Percentiles rank a stretch among this genome's conserved stretches.
Conservation (phyloP, 352 stramenopile species). For the Bremia lactucae region DNA sequence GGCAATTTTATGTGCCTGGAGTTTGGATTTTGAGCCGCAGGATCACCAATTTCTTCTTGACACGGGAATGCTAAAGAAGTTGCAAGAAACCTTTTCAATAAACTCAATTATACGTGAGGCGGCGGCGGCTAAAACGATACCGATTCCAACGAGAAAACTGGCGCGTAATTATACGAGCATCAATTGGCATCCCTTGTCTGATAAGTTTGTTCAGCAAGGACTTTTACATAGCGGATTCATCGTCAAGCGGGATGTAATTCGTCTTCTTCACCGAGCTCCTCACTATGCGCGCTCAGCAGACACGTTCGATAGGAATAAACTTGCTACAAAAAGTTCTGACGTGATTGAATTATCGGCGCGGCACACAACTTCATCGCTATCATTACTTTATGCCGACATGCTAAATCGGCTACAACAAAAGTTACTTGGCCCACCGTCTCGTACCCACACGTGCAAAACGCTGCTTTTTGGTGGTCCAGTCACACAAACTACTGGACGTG, state of each 20-base stretch:
- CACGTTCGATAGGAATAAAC: constrained; percentile 58
- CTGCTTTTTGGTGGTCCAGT: constrained; percentile 50
- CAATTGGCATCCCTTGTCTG: constrained; percentile 70
- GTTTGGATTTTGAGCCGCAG: constrained; percentile 71
- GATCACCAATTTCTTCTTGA: constrained; percentile 79
- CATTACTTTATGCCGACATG: constrained; percentile 66
- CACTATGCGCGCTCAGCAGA: constrained; percentile 35
- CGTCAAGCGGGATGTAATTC: constrained; percentile 72
- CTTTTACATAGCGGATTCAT: constrained; percentile 54
- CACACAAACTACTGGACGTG: constrained; percentile 4
- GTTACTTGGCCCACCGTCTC: constrained; percentile 19
- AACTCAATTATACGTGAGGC: constrained; percentile 34
- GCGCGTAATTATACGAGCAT: constrained; percentile 25
- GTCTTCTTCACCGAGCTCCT: constrained; percentile 48
- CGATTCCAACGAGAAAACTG: not conserved
- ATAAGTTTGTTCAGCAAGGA: constrained; percentile 72
- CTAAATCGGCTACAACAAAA: constrained; percentile 51
- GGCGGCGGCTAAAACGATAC: constrained; percentile 12
- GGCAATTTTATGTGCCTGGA: constrained; percentile 72
- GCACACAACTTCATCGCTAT: constrained; percentile 68
- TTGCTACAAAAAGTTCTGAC: constrained; percentile 12
- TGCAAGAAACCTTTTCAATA: constrained; percentile 73
- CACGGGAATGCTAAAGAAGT: constrained; percentile 53
- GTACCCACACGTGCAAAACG: constrained; percentile 32
- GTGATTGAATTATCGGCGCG: constrained; percentile 11